Base-by-base conservation (phyloP, 192 early-diverging fungal species). In the Umbelopsis sp. region DNA sequence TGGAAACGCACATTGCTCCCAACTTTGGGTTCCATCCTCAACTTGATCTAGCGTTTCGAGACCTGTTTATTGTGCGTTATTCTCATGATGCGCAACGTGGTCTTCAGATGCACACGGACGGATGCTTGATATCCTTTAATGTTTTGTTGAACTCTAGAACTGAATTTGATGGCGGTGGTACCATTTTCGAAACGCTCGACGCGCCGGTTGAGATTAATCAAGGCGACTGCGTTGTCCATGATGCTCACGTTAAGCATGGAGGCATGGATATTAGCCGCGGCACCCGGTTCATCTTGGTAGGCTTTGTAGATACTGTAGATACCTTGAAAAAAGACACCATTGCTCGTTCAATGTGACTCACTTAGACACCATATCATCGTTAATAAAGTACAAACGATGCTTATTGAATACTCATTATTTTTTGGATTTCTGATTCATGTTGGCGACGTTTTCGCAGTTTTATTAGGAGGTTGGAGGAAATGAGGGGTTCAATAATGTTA, bases 151-250 rank as follows among this genome's bases (percentile, higher is more conserved):
- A 85, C 44, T 45, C 72, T 12, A 50, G 76, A 12, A 30, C 41
- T 5, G 81, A 86, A 33, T 88, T 86, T 71, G 74, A 75, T 4
- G 86, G 86, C 20, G 86, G 86, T 46, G 86, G 86, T 3, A 88
- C 86, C 11, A 70, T 67, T 10, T 86, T 85, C 33, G 58, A 65
- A 46, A 37, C 70, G 37, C 68, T 78, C 11, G 61, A 71, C 8
- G 16, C 52, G 2, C 58, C 58, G 11, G 25, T 82, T 12, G 46
- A 67, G 18, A 69, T 75, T 16, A 20, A 49, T 11, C 83, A 80
- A 15, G 86, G 86, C 41, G 82, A 82, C 30, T 76, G 74, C 20
- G 78, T 80, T 44, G 69, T 81, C 10, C 86, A 87, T 64, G 82
- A 82, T 46, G 78, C 82, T 48, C 75, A 73, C 27, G 46, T 85